These are phyloP conservation scores for Centrapalus pauciflorus DNA, from an alignment of 129 eudicot species.

Conservation along the genomic window DNA sequence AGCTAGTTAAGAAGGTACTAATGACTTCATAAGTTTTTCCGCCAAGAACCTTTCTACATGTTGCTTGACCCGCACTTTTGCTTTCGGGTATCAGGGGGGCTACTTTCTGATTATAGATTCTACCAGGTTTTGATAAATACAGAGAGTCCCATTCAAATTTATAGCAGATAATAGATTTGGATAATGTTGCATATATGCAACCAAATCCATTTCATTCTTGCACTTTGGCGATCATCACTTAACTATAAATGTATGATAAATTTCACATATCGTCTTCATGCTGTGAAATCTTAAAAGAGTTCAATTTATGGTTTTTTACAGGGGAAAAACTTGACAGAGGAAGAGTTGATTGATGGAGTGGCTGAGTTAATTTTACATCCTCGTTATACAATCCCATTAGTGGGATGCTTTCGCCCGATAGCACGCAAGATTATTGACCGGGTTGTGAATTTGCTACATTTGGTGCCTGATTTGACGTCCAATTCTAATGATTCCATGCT, in stretches of 20 bases:
- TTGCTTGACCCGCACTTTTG: background rate
- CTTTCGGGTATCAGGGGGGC: background rate
- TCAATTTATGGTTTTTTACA: conserved; percentile 9
- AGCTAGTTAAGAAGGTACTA: conserved; percentile 52
- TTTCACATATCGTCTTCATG: background rate
- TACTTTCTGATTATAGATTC: background rate
- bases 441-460: conserved; percentile 41
- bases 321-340: conserved; percentile 59
- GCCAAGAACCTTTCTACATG: background rate
- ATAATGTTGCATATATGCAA: background rate
- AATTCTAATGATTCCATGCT: conserved; percentile 33
- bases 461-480: conserved; percentile 56
- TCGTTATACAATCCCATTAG: conserved; percentile 60
- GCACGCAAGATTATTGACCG: conserved; percentile 55
- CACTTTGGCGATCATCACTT: background rate
- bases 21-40: background rate
- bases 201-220: background rate
- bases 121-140: background rate
- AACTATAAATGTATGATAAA: background rate
- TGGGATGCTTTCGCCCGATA: conserved; percentile 87
- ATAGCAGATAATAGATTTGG: background rate
- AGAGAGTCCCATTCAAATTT: background rate
- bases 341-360: conserved; percentile 64
- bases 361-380: conserved; percentile 70
- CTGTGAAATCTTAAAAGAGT: background rate